Base-by-base conservation (phyloP, 345 rosid species). In the Salix viminalis region DNA sequence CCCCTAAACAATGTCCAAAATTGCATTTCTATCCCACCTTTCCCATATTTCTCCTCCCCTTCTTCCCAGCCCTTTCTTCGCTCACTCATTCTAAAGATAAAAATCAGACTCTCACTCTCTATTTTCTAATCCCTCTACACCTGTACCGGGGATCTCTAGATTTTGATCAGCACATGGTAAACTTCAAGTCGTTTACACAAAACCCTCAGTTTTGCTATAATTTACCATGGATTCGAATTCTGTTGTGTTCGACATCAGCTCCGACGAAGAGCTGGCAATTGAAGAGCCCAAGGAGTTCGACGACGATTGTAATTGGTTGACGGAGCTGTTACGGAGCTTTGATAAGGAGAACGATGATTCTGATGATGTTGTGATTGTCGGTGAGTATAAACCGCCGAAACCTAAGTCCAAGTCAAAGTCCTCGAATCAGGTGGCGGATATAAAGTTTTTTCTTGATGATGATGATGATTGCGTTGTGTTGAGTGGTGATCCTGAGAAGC, bases 401-500 rank as follows among this genome's bases (percentile, higher is more conserved):
- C 76, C 72, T 2, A 83, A 69, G 80, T 58, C 78, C 16, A 85
- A 77, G 76, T 60, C 78, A 14, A 79, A 66, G 73, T 58, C 80
- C 0, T 75, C 79, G 18, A 75, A 84, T 64, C 60, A 37, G 39
- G 28, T 62, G 44, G 73, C 44, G 14, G 32, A 18, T 30, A 23
- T 12, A 26, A 28, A 28, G 7, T 24, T 24, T n/a, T 18, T 24
- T 26, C 6, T 11, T 4, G 73, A 69, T 28, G 83, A 70, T 24
- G 91, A 90, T 39, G 90, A 86, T 46, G 94, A 91, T 77, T 91
- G 90, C 71, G 84, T 91, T 16, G 58, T 91, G 69, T 81, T 91
- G 76, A 91, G 89, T 8, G 83, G 85, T 9, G 90, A 91, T 82
- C 94, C 94, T 12, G 90, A 91, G 41, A 86, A 86, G 70, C n/a